Conservation (phyloP, 1,139 yeast genomes). For the Debaryomycetaceae sp. region DNA sequence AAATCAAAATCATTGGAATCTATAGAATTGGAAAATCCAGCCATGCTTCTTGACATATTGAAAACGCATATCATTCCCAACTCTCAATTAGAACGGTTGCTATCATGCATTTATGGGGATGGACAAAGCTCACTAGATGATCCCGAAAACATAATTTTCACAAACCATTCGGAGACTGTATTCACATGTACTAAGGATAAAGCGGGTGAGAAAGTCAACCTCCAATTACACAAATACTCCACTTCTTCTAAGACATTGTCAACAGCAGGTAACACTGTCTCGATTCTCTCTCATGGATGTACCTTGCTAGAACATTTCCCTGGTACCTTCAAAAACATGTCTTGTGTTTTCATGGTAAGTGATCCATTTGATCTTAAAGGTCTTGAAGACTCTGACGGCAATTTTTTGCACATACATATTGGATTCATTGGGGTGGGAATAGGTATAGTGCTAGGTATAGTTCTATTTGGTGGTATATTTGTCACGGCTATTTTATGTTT, state of each 20-base stretch:
- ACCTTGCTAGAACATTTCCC: conserved; percentile 32
- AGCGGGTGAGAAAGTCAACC: conserved; percentile 35
- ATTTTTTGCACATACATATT: conserved; percentile 51
- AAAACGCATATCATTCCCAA: conserved; percentile 69
- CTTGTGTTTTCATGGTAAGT: conserved; percentile 70
- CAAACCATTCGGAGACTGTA: conserved; percentile 37
- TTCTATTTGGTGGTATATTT: conserved; percentile 34
- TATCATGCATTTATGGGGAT: conserved; percentile 26
- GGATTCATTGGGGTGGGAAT: conserved; percentile 66
- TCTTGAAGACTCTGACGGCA: conserved; percentile 45
- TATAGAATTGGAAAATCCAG: conserved; percentile 43
- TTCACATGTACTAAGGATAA: conserved; percentile 43
- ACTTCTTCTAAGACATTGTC: conserved; percentile 30
- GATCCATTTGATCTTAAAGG: conserved; percentile 56
- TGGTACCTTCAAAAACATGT: conserved; percentile 3
- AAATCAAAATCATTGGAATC: conserved; percentile 52
- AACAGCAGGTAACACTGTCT: conserved; percentile 58
- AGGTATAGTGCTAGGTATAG: conserved; percentile 60
- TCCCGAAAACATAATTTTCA: conserved; percentile 13
- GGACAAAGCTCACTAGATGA: background rate
- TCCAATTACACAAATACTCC: conserved; percentile 24
- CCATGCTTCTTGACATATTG: conserved; percentile 52
- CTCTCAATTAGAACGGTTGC: conserved; percentile 33
- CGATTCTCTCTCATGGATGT: conserved; percentile 67
- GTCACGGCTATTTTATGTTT: conserved; percentile 26